Evolutionary conservation across 768 basidiomycete genomes (phyloP).

Genomic region (Boletus reticulatus): DNA sequence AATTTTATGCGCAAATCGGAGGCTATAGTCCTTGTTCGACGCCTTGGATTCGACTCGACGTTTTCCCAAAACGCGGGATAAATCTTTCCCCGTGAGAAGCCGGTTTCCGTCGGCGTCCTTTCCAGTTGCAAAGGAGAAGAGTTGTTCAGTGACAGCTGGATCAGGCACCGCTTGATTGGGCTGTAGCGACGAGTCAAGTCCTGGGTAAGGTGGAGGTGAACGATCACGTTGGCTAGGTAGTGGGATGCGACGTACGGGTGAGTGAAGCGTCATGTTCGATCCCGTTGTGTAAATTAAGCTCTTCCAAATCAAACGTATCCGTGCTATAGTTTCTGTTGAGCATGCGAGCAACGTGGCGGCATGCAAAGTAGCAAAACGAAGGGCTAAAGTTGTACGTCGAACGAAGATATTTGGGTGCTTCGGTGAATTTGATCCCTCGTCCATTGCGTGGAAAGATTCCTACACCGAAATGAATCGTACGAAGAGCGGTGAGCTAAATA

Average conservation of each 20-base stretch:
- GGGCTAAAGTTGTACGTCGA: constrained; percentile 68
- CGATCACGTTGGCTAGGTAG: background rate
- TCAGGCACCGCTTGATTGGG: constrained; percentile 56
- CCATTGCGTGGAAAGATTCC: constrained; percentile 59
- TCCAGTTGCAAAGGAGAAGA: constrained; percentile 59
- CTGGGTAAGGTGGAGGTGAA: constrained; percentile 32
- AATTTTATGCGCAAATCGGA: constrained; percentile 49
- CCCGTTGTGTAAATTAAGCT: constrained; percentile 16
- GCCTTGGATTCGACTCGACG: constrained; percentile 57
- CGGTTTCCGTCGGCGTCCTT: constrained; percentile 46
- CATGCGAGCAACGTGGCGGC: constrained; percentile 55
- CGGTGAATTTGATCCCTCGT: constrained; percentile 58
- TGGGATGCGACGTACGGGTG: constrained; percentile 19
- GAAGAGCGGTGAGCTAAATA: background rate
- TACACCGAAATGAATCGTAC: background rate
- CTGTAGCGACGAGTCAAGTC: constrained; percentile 47
- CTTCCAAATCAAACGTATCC: constrained; percentile 62
- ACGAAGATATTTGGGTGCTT: constrained; percentile 38
- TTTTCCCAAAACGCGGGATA: constrained; percentile 55
- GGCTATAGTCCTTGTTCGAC: constrained; percentile 56
- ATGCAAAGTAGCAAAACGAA: constrained; percentile 62
- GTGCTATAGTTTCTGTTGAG: constrained; percentile 53
- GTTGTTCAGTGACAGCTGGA: constrained; percentile 48
- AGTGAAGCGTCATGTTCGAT: constrained; percentile 26
- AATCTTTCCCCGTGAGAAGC: constrained; percentile 55